Evolutionary conservation across 106 monocot genomes (phyloP), one percentile per base, ranked within the genome.

Genomic region (Allium cepa): DNA sequence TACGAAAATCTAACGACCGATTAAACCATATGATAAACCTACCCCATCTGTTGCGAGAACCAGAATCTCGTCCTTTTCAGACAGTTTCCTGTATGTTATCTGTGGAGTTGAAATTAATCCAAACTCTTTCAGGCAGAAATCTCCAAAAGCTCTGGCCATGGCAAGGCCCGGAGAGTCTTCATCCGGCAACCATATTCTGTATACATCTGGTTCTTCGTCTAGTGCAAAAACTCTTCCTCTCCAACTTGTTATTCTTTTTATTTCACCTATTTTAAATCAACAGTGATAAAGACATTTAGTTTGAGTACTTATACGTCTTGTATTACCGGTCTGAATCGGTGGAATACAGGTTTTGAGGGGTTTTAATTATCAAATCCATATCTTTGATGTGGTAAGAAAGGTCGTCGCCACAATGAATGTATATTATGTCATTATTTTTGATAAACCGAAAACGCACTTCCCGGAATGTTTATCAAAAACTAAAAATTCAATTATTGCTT

Each of bases 41-140:
- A 83, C 83, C 69, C 83, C 83, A 76, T 83, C 83, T 7, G 79
- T 83, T 48, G 83, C 83, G 18, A 83, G 79, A 45, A 83, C 79
- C 12, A 83, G 59, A 66, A 83, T 76, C 64, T 83, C 79, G 66
- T 83, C 83, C 60, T 66, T 79, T 16, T 76, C 83, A 8, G 79
- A 49, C 7, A 83, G 64, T 64, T 76, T 79, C 69, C 79, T 72
- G 15, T 52, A 66, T 13, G 79, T 73, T 49, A 83, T 69, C 9
- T 76, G 69, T 10, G 83, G 83, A 17, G 79, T 83, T 8, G 83
- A 72, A 50, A 83, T 83, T 7, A 83, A 70, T 0, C 83, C 83
- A 28, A 76, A 83, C 49, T 79, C 79, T 72, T 83, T 83, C 28
- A 83, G 76, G 64, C 83, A 83, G 69, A 83, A 83, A 47, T 83